Evolutionary conservation across 2,329 filamentous ascomycete genomes (phyloP).

Genomic region (Cercospora nicotianae): DNA sequence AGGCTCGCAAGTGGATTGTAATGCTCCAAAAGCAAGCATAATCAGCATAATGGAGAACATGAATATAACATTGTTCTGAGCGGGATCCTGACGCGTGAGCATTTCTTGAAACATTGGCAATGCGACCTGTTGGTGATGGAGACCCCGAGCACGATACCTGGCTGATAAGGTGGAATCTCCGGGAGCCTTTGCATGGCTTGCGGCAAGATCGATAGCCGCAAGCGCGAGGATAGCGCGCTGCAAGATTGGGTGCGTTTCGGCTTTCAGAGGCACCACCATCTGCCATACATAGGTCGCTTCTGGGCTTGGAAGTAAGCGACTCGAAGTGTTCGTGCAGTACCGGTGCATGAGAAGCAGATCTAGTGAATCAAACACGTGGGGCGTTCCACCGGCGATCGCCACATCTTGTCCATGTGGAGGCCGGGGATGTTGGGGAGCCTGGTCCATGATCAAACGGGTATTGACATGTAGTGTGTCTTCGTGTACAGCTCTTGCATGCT

Average conservation of each 20-base stretch:
- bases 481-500: slow-evolving; percentile 30
- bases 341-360: slow-evolving; percentile 35
- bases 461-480: slow-evolving; percentile 30
- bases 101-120: slow-evolving; percentile 31
- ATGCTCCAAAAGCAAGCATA: slow-evolving; percentile 31
- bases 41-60: slow-evolving; percentile 32
- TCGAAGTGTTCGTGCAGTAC: slow-evolving; percentile 31
- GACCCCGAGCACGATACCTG: slow-evolving; percentile 30
- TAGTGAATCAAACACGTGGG: slow-evolving; percentile 28
- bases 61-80: slow-evolving; percentile 27
- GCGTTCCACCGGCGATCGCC: neutral
- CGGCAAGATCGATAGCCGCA: slow-evolving; percentile 4
- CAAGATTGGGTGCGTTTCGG: slow-evolving; percentile 5
- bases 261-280: slow-evolving; percentile 9
- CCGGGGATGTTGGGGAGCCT: neutral
- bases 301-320: slow-evolving; percentile 23
- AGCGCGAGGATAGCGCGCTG: slow-evolving; percentile 10
- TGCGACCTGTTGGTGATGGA: slow-evolving; percentile 34
- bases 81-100: slow-evolving; percentile 15
- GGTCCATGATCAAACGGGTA: slow-evolving; percentile 14
- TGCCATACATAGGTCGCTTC: slow-evolving; percentile 32
- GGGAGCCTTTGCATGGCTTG: slow-evolving; percentile 8
- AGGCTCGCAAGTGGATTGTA: slow-evolving; percentile 24
- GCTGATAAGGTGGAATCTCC: slow-evolving; percentile 11
- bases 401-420: neutral